Base-by-base conservation (phyloP, 805 yeast species). In the Metschnikowia corniflorae region DNA sequence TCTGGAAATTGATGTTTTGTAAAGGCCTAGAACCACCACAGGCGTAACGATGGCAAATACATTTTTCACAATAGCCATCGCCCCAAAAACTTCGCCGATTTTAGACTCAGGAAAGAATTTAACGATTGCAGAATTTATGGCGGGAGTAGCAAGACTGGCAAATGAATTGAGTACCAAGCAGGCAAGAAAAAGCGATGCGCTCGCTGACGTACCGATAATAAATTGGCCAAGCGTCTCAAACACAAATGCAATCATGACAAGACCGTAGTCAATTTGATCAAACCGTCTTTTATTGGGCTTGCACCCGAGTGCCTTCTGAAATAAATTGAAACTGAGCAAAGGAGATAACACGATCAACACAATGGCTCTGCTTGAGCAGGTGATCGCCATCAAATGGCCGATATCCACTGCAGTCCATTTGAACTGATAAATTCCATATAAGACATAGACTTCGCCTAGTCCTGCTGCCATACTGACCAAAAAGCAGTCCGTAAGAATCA, bases 41-140 rank as follows among this genome's bases (percentile, higher is more conserved):
- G 91, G 87, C 1, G 69, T 59, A 7, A 71, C 38, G 41, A 80
- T 60, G 40, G 63, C 57, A 4, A 73, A 56, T 0, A 73, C 32
- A 44, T 77, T 80, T 51, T 78, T 75, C 13, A 81, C 53, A 33
- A 83, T 54, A 0, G 86, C 76, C 29, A 82, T 55, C 0, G 82
- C 86, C 7, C 91, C 88, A 60, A 82, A 82, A 13, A 80, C 65
- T 55, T 82, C 87, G 13, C 94, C 94, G 4, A 77, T 68, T 43
- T 71, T 71, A 10, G 71, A 67, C 26, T 76, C 77, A 1, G 77
- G 75, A 42, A 70, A 74, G 54, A 79, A 78, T 54, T 84, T 84
- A 36, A 79, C 68, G 8, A 82, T 58, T 1, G 83, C 46, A 0
- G 82, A 68, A 49, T 77, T 81, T 8, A 81, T 44, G 0, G 80